Percentiles rank a stretch among this genome's conserved stretches.
phyloP scores from a whole-genome alignment of 495 filamentous ascomycete species.

The Annulohypoxylon maeteangense region DNA sequence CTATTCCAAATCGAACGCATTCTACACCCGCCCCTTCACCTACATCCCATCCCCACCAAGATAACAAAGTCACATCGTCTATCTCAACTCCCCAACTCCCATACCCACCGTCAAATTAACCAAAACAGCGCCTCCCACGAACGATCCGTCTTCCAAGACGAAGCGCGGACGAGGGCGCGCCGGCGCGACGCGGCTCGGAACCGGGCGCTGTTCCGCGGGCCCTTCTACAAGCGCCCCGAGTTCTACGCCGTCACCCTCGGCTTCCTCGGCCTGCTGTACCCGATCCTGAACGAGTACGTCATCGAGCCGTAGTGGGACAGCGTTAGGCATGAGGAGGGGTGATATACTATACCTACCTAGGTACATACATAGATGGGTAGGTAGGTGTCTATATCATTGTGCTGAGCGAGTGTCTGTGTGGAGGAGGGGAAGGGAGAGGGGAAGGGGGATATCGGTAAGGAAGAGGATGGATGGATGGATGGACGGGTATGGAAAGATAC shows the following conservation, averaged over 20 bases:
- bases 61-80: background rate
- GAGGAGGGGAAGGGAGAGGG: background rate
- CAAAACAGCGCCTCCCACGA: slow-evolving; percentile 38
- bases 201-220: slow-evolving; percentile 34
- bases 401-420: too few relatives aligned
- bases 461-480: background rate
- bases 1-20: background rate
- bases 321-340: background rate
- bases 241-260: slow-evolving; percentile 36
- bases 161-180: slow-evolving; percentile 27
- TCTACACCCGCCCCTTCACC: background rate
- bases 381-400: too few relatives aligned
- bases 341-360: background rate
- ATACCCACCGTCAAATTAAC: background rate
- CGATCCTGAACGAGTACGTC: slow-evolving; percentile 35
- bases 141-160: slow-evolving; percentile 40
- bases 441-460: background rate
- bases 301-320: slow-evolving; percentile 17
- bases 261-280: slow-evolving; percentile 31
- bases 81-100: background rate
- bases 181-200: slow-evolving; percentile 40
- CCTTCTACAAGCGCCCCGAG: slow-evolving; percentile 32
- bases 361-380: too few relatives aligned
- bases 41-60: background rate
- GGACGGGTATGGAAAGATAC: background rate